Percentiles rank a stretch among this genome's conserved stretches.
These are phyloP conservation scores for Backusella tarrabulga DNA, from an alignment of 192 early-diverging fungal genomes.

Conservation along the genomic window DNA sequence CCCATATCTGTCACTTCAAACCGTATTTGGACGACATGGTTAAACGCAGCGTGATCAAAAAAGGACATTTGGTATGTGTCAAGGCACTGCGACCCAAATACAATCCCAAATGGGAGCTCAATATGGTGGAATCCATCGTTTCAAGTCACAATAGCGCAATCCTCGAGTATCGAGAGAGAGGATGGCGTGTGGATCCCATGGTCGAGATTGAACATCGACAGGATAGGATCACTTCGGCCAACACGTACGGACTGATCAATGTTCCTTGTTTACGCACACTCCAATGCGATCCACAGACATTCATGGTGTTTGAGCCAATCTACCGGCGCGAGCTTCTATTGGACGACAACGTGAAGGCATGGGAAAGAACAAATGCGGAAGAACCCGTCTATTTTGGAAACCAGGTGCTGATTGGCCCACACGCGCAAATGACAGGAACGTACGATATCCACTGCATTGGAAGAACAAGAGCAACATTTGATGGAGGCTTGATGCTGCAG, in stretches of 20 bases:
- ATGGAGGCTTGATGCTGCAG: not conserved
- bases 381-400: slow-evolving; percentile 11
- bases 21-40: slow-evolving; percentile 7
- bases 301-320: not conserved
- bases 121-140: not conserved
- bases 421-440: no score
- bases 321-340: not conserved
- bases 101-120: slow-evolving; percentile 19
- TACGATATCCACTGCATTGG: not conserved
- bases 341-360: not conserved
- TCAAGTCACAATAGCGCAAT: slow-evolving; percentile 9
- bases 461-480: not conserved
- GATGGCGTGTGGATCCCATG: not conserved
- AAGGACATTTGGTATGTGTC: slow-evolving; percentile 13
- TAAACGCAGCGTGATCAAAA: not conserved
- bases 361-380: slow-evolving; percentile 2
- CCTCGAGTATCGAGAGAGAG: not conserved
- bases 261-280: not conserved
- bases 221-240: not conserved
- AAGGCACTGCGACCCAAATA: slow-evolving; percentile 14
- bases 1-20: slow-evolving; percentile 15
- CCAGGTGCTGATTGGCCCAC: not conserved
- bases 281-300: not conserved
- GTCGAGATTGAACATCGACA: not conserved
- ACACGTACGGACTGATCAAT: not conserved